phyloP scores from a whole-genome alignment of 2,329 filamentous ascomycete species.

The Cercospora sp. region DNA sequence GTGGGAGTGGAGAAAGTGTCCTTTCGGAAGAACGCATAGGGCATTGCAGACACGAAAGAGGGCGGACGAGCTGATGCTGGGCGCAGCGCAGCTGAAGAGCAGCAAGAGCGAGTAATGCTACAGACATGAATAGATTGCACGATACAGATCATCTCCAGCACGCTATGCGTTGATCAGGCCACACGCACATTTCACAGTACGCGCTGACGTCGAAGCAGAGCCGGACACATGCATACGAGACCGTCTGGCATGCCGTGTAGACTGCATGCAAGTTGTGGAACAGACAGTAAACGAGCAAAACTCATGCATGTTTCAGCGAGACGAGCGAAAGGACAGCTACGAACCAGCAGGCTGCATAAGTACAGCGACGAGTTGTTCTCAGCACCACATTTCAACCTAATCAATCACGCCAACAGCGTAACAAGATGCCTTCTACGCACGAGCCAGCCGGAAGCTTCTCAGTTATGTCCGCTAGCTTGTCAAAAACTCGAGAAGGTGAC shows the following conservation, averaged over 20 bases:
- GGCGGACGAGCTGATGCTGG: slow-evolving; percentile 24
- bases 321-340: neutral
- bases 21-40: slow-evolving; percentile 51
- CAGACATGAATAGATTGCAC: neutral
- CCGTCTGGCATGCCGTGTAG: neutral
- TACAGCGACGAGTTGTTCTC: neutral
- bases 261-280: neutral
- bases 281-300: neutral
- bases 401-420: no score
- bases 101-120: neutral
- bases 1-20: slow-evolving; percentile 59
- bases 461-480: neutral
- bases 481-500: neutral
- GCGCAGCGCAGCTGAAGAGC: neutral
- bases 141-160: neutral
- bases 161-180: neutral
- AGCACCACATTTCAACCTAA: no score
- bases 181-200: neutral
- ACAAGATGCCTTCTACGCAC: neutral
- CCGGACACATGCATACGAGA: neutral
- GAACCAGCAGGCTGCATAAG: neutral
- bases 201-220: neutral
- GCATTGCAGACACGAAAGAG: slow-evolving; percentile 19
- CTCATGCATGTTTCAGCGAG: neutral
- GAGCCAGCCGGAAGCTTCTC: neutral